Evolutionary conservation across 371 early-diverging fungal species (phyloP), one percentile per base, ranked within the genome.

Genomic region (Scutellospora calospora): DNA sequence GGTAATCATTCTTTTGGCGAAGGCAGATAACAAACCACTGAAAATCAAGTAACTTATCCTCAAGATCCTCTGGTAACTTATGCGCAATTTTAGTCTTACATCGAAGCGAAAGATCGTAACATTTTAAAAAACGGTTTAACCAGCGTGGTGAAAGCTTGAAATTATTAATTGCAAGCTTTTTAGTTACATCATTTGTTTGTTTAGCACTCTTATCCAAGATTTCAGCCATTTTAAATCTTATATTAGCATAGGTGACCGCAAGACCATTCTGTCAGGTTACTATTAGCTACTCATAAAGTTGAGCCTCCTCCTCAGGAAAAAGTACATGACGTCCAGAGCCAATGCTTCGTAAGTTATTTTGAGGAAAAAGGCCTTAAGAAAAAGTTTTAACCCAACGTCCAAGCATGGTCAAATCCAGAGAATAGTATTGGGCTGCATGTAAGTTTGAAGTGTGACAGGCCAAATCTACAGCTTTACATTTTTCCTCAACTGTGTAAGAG

Each of bases 171-270:
- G 38, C 38, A 38, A 38, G 38, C 38, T 38, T 38, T 38, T 38
- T 57, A 25, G 25, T 57, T 25, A n/a, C 25, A 57, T 57, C 11
- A n/a, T 57, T 18, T n/a, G 57, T 57, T 57, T 57, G 20, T 25
- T 57, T 18, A n/a, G 57, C 57, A 25, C 57, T n/a, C 57, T 57
- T 25, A n/a, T 57, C 25, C 57, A 25, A n/a, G 25, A 57, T 57
- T 57, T 57, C 57, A 57, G 57, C 57, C 25, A 57, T 57, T 57
- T 57, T 18, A n/a, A 18, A 57, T 57, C 57, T 57, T 57, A 57
- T 57, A 57, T 57, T 57, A 25, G 25, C 25, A 57, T 57, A 57
- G 20, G 20, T 57, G 11, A 57, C 57, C 5, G 57, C 57, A 25
- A 57, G 20, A 57, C 57, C 11, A 57, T 25, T 25, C 57, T 57